Base-by-base conservation (phyloP, 352 stramenopile species). In the Blastocystis sp. region DNA sequence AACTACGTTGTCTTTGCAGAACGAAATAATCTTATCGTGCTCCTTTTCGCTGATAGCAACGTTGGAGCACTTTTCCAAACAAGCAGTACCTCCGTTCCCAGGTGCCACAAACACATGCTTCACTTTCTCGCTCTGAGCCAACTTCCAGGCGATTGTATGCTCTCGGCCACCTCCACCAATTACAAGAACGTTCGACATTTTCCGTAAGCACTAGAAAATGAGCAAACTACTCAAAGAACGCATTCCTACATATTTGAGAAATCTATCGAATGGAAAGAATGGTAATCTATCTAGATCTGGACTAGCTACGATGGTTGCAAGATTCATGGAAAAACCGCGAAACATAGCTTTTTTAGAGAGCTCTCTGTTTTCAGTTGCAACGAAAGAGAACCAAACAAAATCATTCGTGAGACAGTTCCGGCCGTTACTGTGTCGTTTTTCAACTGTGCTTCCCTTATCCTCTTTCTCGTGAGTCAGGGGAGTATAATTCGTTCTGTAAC, bases 111-210 rank as follows among this genome's bases (percentile, higher is more conserved):
- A 90, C 20, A 95, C 92, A 55, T 92, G 95, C 65, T 93, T 91
- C 8, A 93, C 90, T 26, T 90, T 75, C 59, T 90, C 66, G 92
- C 92, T 59, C 92, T 94, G 93, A 34, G 94, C 93, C 53, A 98
- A 91, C 91, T 96, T 98, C 92, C 95, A 96, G 2, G 94, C 95
- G 69, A 98, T 97, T n/a, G 96, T 93, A 90, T 98, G 95, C 90
- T 98, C 96, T 34, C 96, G 93, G 68, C 96, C 96, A 66, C 96
- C 96, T 89, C 93, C 93, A 79, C 96, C 96, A 8, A 98, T 92
- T 26, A 98, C 93, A 43, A 98, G 91, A 65, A 98, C 93, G 62
- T 73, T 88, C 16, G 75, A 90, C 68, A 87, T 90, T 89, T 34
- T 81, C 34, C 73, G 59, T 69, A 85, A 85, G 68, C 30, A 85